Evolutionary conservation across 345 rosid genomes (phyloP), one percentile per base, ranked within the genome.

Genomic region (Sapria himalayana): DNA sequence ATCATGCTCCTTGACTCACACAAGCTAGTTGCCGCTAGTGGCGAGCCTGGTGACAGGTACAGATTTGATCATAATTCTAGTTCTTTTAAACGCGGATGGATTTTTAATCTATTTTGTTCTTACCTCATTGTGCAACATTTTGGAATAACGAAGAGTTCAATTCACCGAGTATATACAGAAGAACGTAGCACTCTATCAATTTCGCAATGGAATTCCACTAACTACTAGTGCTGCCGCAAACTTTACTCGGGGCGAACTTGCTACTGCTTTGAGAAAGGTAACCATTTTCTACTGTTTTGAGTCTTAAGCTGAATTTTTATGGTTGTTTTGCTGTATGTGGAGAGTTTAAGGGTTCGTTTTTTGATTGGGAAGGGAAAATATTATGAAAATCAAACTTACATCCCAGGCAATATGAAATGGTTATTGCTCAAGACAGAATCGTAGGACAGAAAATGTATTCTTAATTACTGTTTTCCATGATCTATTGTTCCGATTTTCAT

Each of bases 81-180:
- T n/a, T n/a, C n/a, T n/a, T n/a, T n/a, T n/a, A n/a, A n/a, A n/a
- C n/a, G n/a, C n/a, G n/a, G n/a, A n/a, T n/a, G n/a, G n/a, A n/a
- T n/a, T n/a, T n/a, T n/a, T n/a, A n/a, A n/a, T n/a, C n/a, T n/a
- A n/a, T n/a, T n/a, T n/a, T n/a, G n/a, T n/a, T n/a, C n/a, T n/a
- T n/a, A n/a, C n/a, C n/a, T n/a, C n/a, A n/a, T n/a, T n/a, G n/a
- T n/a, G n/a, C n/a, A n/a, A n/a, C n/a, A n/a, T n/a, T n/a, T n/a
- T n/a, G n/a, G n/a, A n/a, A n/a, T n/a, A n/a, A n/a, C 40, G 16
- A 52, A 82, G 94, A 48, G 93, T 89, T 60, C 98, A 82, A 56
- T 89, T 89, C 66, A 82, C 94, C 48, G 93, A 89, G 76, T 89
- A 64, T 20, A 69, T 89, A 23, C 94, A 89, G 73, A 89, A 89